Base-by-base conservation (phyloP, 495 filamentous ascomycete genomes). In the Sporormia fimetaria region DNA sequence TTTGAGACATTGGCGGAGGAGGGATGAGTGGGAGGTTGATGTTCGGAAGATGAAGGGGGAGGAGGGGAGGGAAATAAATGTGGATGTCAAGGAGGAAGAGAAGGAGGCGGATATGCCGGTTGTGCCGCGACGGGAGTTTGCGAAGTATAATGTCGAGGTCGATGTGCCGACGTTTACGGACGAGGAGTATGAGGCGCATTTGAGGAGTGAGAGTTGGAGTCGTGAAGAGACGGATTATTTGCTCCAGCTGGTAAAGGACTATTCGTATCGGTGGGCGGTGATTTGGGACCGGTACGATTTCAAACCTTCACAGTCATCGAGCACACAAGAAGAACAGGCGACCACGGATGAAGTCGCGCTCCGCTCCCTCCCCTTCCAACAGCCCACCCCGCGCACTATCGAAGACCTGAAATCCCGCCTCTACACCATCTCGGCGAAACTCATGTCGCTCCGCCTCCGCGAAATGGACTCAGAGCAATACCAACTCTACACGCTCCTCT, bases 221-320 rank as follows among this genome's bases (percentile, higher is more conserved):
- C 81, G 80, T 45, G 81, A 87, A 36, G 90, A 98, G 60, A 96
- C 90, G 4, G 86, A 94, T 54, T 94, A 94, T 54, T 63, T 98
- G 42, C 66, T 95, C 56, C 63, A 74, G 18, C 52, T 88, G 18
- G 81, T 69, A 8, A 66, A 69, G 31, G 78, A 88, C 9, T 93
- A 75, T 52, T 84, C 90, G 49, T 65, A 93, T 30, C 76, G 87
- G 40, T 98, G 90, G 80, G 65, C 87, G 11, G 62, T 98, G n/a
- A 85, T 98, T 31, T 81, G 75, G 60, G 90, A 98, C 56, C 81
- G 87, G 9, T 98, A 94, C 60, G 83, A 93, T 16, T 94, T 76
- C 52, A 61, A 67, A 34, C 73, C 80, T 1, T 58, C 55, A 21
- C 36, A 52, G 1, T 49, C 42, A 10, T 16, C 25, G 1, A 12